phyloP scores from a whole-genome alignment of 106 monocot genomes.

The Phalaenopsis equestris region DNA sequence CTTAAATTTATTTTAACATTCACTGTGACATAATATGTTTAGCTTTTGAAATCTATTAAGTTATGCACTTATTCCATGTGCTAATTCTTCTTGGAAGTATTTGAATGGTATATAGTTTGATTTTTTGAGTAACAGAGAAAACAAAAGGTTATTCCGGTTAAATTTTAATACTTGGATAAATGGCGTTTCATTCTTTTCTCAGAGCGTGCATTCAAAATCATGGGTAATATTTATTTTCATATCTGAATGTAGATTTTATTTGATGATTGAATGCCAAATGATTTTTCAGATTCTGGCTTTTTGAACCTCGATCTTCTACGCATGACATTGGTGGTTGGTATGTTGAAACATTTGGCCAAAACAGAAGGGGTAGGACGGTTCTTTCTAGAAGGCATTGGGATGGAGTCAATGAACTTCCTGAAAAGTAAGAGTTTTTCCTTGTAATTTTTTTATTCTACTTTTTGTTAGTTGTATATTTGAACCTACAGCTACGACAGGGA shows the following conservation, averaged over 20 bases:
- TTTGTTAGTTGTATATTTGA: background rate
- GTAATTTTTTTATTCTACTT: background rate
- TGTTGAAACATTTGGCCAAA: conserved; percentile 86
- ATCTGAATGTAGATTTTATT: background rate
- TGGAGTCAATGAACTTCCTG: conserved; percentile 34
- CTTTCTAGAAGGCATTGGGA: conserved; percentile 79
- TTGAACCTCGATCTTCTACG: conserved; percentile 80
- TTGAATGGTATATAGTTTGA: background rate
- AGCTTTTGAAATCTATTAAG: background rate
- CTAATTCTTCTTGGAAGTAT: background rate
- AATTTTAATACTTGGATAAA: background rate
- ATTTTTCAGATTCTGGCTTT: conserved; percentile 78
- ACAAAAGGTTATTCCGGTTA: background rate
- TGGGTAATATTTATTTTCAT: background rate
- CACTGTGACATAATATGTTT: background rate
- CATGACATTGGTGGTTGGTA: conserved; percentile 99
- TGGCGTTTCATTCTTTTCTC: background rate
- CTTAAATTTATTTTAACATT: background rate
- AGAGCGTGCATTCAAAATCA: background rate
- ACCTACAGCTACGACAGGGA: background rate
- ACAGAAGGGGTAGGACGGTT: conserved; percentile 59
- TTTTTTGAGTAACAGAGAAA: background rate
- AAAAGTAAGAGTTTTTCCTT: conserved; percentile 47
- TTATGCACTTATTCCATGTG: background rate
- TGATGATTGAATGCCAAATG: background rate